Evolutionary conservation across 441 rosid species (phyloP).

Genomic region (Dalechampia spathulata): DNA sequence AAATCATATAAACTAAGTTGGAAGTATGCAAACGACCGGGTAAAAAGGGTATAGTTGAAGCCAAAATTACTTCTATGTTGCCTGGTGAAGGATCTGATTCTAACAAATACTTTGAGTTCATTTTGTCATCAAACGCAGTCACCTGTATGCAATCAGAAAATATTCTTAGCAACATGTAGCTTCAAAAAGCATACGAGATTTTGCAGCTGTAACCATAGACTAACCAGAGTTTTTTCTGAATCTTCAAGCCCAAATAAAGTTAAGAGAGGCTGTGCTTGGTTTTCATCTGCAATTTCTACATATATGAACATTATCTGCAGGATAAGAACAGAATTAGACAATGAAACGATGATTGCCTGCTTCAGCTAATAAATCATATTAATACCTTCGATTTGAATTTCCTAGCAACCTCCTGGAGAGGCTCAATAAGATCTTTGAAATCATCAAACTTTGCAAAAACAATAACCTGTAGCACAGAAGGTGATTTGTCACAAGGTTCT

Average conservation of each 20-base stretch:
- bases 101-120: constrained; percentile 66
- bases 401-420: constrained; percentile 73
- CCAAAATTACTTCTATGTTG: constrained; percentile 57
- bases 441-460: constrained; percentile 58
- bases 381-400: constrained; percentile 65
- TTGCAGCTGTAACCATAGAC: constrained; percentile 10
- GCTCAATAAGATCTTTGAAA: constrained; percentile 42
- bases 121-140: constrained; percentile 72
- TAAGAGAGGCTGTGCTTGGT: constrained; percentile 85
- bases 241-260: constrained; percentile 84
- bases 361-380: constrained; percentile 7
- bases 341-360: background rate
- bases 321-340: constrained; percentile 3
- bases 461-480: constrained; percentile 48
- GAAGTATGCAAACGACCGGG: constrained; percentile 5
- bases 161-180: constrained; percentile 10
- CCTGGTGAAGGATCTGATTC: constrained; percentile 59
- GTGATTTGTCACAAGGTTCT: background rate
- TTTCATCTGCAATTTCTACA: constrained; percentile 56
- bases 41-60: constrained; percentile 1
- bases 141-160: constrained; percentile 40
- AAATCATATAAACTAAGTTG: constrained; percentile 8
- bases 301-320: constrained; percentile 70
- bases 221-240: constrained; percentile 52
- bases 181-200: constrained; percentile 4